Base-by-base conservation (phyloP, 176 grass and related monocot species). In the Ampelocalamus luodianensis region DNA sequence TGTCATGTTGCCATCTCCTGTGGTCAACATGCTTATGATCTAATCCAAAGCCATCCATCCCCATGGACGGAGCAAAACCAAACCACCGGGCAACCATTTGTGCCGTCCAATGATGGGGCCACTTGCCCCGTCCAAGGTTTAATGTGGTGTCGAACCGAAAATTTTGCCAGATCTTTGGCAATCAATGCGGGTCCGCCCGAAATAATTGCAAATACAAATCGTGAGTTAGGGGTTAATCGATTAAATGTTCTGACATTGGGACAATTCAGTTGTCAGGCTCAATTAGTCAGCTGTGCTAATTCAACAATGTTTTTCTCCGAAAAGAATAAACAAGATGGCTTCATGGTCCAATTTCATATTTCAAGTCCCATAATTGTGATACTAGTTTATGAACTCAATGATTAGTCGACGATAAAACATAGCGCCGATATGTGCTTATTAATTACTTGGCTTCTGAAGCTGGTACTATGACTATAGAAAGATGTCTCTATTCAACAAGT, bases 111-210 rank as follows among this genome's bases (percentile, higher is more conserved):
- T 84, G 56, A 79, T 68, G 59, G 38, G 38, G 23, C 6, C 49
- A 43, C 26, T 72, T 79, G 45, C 68, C 27, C 68, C 29, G 48
- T 58, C 68, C 10, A 86, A 86, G 45, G 56, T 49, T 77, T 90
- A 75, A 79, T 84, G 81, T 84, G 81, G 81, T 71, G 49, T 29
- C 74, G 81, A 67, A 66, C 66, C 20, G 2, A 23, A 84, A 74
- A 8, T 26, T 56, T 67, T 58, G 74, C 74, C 73, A 79, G 39
- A 84, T 89, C 81, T 79, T 79, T 72, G 36, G 46, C 58, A 73
- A 84, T 89, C 81, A 74, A 9, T 37, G 16, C n/a, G 37, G 66
- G 18, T 15, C 74, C 56, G 1, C 61, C 23, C 22, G 20, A 46
- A 68, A 59, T 46, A 48, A 44, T 24, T 49, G 14, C 45, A 27